A percentile compares a stretch with the other conserved stretches of the same genome.
These are phyloP conservation scores for Candida odintsovae DNA, from an alignment of 805 yeast species.

Conservation along the genomic window DNA sequence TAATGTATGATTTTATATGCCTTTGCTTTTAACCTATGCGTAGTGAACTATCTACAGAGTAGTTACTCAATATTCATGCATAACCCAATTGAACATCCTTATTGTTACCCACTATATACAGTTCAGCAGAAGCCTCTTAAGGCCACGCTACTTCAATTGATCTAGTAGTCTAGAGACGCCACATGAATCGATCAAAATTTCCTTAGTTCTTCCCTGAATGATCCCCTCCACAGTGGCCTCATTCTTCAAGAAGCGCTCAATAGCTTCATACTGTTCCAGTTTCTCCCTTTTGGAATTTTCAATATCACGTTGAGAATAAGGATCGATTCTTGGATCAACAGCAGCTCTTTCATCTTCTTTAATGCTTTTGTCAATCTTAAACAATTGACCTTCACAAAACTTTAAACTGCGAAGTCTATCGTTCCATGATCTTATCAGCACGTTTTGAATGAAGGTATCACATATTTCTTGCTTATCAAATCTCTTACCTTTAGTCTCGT, in stretches of 20 bases:
- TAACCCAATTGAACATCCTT: too few relatives aligned
- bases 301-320: slow-evolving; percentile 41
- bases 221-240: slow-evolving; percentile 38
- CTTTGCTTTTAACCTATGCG: too few relatives aligned
- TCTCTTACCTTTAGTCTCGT: slow-evolving; percentile 7
- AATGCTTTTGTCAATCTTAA: slow-evolving; percentile 27
- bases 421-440: slow-evolving; percentile 44
- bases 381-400: slow-evolving; percentile 33
- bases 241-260: slow-evolving; percentile 33
- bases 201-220: slow-evolving; percentile 30
- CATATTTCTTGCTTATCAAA: slow-evolving; percentile 25
- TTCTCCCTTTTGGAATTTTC: slow-evolving; percentile 25
- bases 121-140: too few relatives aligned
- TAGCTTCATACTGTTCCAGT: slow-evolving; percentile 23
- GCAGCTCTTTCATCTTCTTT: slow-evolving; percentile 17
- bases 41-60: too few relatives aligned
- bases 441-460: slow-evolving; percentile 27
- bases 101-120: slow-evolving; percentile 1
- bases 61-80: too few relatives aligned
- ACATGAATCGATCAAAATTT: slow-evolving; percentile 32
- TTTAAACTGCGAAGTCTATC: slow-evolving; percentile 33
- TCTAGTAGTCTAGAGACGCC: slow-evolving; percentile 12
- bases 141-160: background rate
- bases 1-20: background rate
- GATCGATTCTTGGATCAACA: slow-evolving; percentile 37